A percentile compares a stretch with the other conserved stretches of the same genome.
These are phyloP conservation scores for Madurella fahalii DNA, from an alignment of 2,329 filamentous ascomycete species.

Conservation along the genomic window DNA sequence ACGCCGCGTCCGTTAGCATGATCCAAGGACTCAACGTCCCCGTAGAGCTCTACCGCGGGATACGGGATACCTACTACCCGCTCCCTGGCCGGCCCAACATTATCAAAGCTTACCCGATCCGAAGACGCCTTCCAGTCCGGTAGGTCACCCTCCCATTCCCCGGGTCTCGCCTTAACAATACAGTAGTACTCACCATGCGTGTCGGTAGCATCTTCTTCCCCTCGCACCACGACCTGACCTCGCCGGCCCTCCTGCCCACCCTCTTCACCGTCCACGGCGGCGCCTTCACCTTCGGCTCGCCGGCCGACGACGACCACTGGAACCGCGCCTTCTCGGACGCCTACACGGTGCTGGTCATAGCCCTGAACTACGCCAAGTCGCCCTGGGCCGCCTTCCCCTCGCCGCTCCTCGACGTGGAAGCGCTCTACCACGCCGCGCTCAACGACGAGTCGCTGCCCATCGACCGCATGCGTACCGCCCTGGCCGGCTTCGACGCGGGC, in stretches of 20 bases:
- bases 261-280: conserved; percentile 51
- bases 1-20: conserved; percentile 20
- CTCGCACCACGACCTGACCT: conserved; percentile 30
- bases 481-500: conserved; percentile 51
- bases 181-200: too few species aligned
- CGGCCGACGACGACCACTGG: conserved; percentile 44
- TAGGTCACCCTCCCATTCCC: conserved; percentile 15
- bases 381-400: conserved; percentile 44
- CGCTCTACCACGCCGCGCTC: conserved; percentile 40
- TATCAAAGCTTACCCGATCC: conserved; percentile 34
- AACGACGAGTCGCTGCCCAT: conserved; percentile 44
- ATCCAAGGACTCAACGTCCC: conserved; percentile 24
- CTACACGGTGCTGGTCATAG: conserved; percentile 41
- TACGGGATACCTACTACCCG: conserved; percentile 29
- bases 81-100: conserved; percentile 29
- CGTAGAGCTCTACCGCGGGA: conserved; percentile 21
- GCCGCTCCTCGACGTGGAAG: conserved; percentile 43
- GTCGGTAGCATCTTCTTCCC: conserved; percentile 40
- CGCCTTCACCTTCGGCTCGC: conserved; percentile 43
- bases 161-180: conserved; percentile 34
- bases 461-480: conserved; percentile 36
- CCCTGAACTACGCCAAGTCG: conserved; percentile 47
- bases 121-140: conserved; percentile 33
- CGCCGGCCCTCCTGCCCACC: conserved; percentile 34
- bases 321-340: conserved; percentile 40